Base-by-base conservation (phyloP, 345 rosid species). In the Brassica carinata region DNA sequence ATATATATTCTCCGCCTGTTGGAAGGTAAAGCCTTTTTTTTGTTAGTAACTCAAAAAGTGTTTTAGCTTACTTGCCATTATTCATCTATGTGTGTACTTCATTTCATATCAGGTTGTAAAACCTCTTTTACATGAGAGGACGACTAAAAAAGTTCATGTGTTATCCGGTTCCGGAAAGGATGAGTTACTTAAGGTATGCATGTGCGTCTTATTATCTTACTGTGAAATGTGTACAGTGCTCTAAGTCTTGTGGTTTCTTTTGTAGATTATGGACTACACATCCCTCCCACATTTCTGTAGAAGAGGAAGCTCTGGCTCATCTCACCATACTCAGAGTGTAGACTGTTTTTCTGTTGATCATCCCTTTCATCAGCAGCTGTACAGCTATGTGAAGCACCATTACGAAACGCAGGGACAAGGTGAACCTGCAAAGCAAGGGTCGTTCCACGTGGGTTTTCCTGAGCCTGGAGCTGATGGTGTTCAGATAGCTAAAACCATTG, bases 81-180 rank as follows among this genome's bases (percentile, higher is more conserved):
- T 10, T 2, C 26, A 26, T 70, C 6, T 38, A 65, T 53, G 64
- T n/a, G 43, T 29, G n/a, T 30, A 53, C 18, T 8, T 59, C 43
- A 72, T 43, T 40, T 51, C 58, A 14, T 53, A 51, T 17, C 62
- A 93, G 99, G 94, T 93, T 55, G 99, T 96, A 71, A 91, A 90
- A 86, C 98, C 98, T 53, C 91, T 93, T 51, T 82, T 96, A 85
- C 99, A 93, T 83, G 98, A 96, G 81, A 89, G 99, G 76, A 96
- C 99, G 1, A 89, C 90, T 83, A 81, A 84, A 85, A 96, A 93
- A 71, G 57, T 96, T 81, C 89, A 88, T 85, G 94, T 96, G 69
- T 84, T 96, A 87, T 74, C 87, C 15, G 98, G 99, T 55, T 85
- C 77, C 8, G 98, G 99, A 26, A 84, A 84, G 74, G 94, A 96